Percentiles rank a stretch among this genome's conserved stretches.
Conservation (phyloP, 1,139 yeast species). For the Geotrichum histeridarum region DNA sequence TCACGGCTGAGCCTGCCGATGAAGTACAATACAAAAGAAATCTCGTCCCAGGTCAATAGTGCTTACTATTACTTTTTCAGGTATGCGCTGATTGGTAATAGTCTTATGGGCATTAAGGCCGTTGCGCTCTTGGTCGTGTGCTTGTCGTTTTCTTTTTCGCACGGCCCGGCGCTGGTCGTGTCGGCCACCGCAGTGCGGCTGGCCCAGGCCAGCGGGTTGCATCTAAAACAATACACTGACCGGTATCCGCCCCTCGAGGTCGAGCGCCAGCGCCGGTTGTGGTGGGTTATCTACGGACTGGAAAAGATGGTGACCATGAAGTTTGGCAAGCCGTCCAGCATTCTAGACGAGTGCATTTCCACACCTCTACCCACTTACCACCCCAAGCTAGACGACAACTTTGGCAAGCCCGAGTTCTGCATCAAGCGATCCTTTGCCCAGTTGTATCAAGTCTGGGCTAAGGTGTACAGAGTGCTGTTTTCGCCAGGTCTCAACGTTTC, state of each 20-base stretch:
- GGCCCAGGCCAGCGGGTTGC: constrained; percentile 64
- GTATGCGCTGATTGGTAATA: constrained; percentile 23
- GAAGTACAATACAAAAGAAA: neutral
- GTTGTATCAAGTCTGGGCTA: constrained; percentile 26
- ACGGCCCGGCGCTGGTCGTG: constrained; percentile 45
- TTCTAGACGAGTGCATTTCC: constrained; percentile 45
- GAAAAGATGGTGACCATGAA: constrained; percentile 55
- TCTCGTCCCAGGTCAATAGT: constrained; percentile 10
- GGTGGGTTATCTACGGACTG: constrained; percentile 53
- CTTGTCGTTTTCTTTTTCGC: constrained; percentile 30
- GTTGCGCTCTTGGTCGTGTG: constrained; percentile 23
- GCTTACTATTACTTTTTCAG: constrained; percentile 26
- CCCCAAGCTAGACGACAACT: constrained; percentile 20
- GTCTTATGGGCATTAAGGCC: constrained; percentile 24
- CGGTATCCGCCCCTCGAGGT: constrained; percentile 42
- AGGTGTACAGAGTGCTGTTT: constrained; percentile 32
- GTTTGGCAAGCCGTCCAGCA: constrained; percentile 56
- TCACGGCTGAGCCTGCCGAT: neutral
- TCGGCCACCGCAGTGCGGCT: constrained; percentile 51
- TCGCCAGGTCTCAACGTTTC: constrained; percentile 31
- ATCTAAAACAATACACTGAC: constrained; percentile 49
- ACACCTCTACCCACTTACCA: constrained; percentile 19
- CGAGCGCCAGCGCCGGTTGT: constrained; percentile 42
- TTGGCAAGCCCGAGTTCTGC: constrained; percentile 10
- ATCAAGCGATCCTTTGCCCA: constrained; percentile 17